phyloP scores from a whole-genome alignment of 2,329 filamentous ascomycete species.

The Ophiostoma sp. region DNA sequence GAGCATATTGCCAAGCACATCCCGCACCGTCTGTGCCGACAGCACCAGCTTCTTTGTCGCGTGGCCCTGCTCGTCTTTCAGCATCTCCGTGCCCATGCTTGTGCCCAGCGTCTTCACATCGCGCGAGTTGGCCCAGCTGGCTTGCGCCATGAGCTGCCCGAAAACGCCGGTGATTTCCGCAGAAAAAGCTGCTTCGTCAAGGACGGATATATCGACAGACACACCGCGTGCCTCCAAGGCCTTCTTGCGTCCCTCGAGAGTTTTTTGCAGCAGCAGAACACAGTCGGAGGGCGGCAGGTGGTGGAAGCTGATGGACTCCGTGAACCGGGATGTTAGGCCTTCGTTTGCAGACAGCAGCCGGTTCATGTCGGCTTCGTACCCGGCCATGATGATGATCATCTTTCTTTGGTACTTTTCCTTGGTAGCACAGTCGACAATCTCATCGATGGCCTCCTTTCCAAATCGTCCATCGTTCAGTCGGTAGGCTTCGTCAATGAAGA shows the following conservation, averaged over 20 bases:
- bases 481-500: conserved; percentile 71
- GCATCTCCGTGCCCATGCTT: conserved; percentile 41
- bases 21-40: conserved; percentile 21
- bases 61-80: conserved; percentile 33
- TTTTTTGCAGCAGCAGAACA: conserved; percentile 38
- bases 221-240: conserved; percentile 16
- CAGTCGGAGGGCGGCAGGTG: conserved; percentile 41
- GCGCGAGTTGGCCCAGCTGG: conserved; percentile 58
- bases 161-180: conserved; percentile 35
- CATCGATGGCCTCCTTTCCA: conserved; percentile 51
- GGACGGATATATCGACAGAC: conserved; percentile 29
- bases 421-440: conserved; percentile 47
- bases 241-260: conserved; percentile 29
- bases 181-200: conserved; percentile 26
- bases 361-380: conserved; percentile 63
- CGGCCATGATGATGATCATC: conserved; percentile 62
- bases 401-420: conserved; percentile 54
- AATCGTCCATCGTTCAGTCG: conserved; percentile 54
- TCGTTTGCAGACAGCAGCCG: conserved; percentile 55
- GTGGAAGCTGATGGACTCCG: conserved; percentile 54
- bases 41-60: conserved; percentile 18
- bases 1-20: conserved; percentile 25
- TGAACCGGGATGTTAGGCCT: conserved; percentile 60
- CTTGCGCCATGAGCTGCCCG: conserved; percentile 36
- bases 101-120: conserved; percentile 54